These are phyloP conservation scores for Diaporthe destruens DNA, from an alignment of 2,329 filamentous ascomycete species.

Conservation along the genomic window DNA sequence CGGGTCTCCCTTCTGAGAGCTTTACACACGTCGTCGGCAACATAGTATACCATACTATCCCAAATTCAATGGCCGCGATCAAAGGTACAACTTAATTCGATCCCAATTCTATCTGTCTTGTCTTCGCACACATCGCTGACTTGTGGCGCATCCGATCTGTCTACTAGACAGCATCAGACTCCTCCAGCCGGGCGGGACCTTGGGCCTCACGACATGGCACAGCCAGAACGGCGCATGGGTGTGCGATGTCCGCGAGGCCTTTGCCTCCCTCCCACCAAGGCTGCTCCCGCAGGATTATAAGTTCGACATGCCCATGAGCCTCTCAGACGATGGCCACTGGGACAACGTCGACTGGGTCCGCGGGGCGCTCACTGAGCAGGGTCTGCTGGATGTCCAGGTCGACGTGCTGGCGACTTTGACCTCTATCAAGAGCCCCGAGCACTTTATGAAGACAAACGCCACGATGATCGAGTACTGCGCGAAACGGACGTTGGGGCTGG, in stretches of 20 bases:
- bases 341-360: constrained; percentile 55
- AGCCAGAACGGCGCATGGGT: constrained; percentile 52
- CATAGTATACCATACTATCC: constrained; percentile 47
- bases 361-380: constrained; percentile 51
- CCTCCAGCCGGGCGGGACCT: constrained; percentile 54
- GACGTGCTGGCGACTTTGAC: constrained; percentile 48
- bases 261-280: constrained; percentile 56
- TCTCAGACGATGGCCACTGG: constrained; percentile 56
- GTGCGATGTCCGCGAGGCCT: constrained; percentile 54
- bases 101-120: not conserved
- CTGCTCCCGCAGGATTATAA: constrained; percentile 50
- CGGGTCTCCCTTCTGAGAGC: constrained; percentile 41
- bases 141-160: too few species aligned
- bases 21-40: constrained; percentile 48
- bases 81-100: constrained; percentile 42
- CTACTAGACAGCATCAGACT: constrained; percentile 52
- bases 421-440: constrained; percentile 50
- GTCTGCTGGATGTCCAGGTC: constrained; percentile 56
- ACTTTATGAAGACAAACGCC: constrained; percentile 52
- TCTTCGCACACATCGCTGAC: not conserved
- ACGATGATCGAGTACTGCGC: constrained; percentile 57
- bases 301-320: constrained; percentile 53
- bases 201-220: constrained; percentile 55
- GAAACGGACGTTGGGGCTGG: constrained; percentile 53
- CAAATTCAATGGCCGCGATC: constrained; percentile 46